Evolutionary conservation across 164 flowering plant genomes (phyloP), one percentile per base, ranked within the genome.

Genomic region (Dillenia suffruticosa): DNA sequence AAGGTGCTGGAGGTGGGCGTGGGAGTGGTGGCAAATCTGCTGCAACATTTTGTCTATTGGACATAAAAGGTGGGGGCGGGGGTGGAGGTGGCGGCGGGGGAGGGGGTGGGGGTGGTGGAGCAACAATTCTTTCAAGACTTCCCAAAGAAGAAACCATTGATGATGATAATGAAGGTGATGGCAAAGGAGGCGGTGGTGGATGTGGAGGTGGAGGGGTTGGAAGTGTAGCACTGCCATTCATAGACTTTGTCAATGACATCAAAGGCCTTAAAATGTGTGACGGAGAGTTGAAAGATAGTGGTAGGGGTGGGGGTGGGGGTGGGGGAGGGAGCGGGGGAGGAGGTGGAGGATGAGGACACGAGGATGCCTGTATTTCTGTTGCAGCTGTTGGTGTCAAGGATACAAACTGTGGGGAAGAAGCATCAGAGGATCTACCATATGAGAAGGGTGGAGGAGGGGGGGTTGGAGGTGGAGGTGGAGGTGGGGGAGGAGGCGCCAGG

Each of bases 21-120:
- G 79, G 75, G 9, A 83, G 82, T 9, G 81, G 73, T 1, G 76
- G 76, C 5, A 76, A 72, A 12, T 46, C 26, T 32, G 58, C 17
- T 46, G 48, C 62, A 12, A 59, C 10, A 54, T 40, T 53, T 59
- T 65, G 59, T 32, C 46, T 14, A 32, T 15, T 52, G 13, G 75
- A 63, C 8, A 54, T 61, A 13, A 64, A 74, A 9, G 67, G 57
- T 8, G 69, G 63, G 3, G 69, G 68, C 7, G 66, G 66, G 49
- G 74, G 73, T 2, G 78, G 75, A 0, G 70, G 71, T 8, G 73
- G 70, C 10, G 71, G 57, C 16, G 64, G 73, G 10, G 74, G 74
- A 11, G 79, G 74, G 0, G 77, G 68, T 9, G 51, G 48, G 8
- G 64, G 55, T 12, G 63, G 46, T 14, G 68, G 46, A 40, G 46